Conservation (phyloP, 352 stramenopile species). For the Phytophthora colocasiae region DNA sequence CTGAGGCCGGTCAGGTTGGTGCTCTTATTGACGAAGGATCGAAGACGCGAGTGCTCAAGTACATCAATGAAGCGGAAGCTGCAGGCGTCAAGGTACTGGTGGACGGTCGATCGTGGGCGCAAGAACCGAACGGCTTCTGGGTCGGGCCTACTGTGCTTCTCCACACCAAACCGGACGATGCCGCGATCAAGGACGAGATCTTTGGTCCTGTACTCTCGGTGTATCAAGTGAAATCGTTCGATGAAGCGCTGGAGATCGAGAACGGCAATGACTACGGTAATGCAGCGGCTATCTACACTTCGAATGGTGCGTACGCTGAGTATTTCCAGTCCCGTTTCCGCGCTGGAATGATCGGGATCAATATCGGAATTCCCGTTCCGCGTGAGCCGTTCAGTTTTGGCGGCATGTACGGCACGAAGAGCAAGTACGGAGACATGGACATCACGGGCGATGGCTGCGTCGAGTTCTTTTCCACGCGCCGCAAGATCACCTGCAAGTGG, state of each 20-base stretch:
- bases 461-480: conserved; percentile 97
- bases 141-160: conserved; percentile 96
- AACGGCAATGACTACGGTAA: conserved; percentile 98
- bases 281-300: conserved; percentile 97
- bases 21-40: conserved; percentile 94
- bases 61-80: conserved; percentile 93
- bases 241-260: conserved; percentile 96
- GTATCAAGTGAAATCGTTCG: conserved; percentile 79
- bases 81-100: conserved; percentile 91
- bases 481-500: conserved; percentile 98
- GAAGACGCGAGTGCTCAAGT: conserved; percentile 93
- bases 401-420: conserved; percentile 96
- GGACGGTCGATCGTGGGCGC: conserved; percentile 89
- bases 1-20: conserved; percentile 92
- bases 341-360: conserved; percentile 96
- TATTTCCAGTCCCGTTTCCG: conserved; percentile 94
- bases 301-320: conserved; percentile 92
- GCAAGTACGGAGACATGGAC: conserved; percentile 98
- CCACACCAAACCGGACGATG: conserved; percentile 88
- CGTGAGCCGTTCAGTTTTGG: conserved; percentile 97
- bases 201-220: conserved; percentile 98
- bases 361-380: conserved; percentile 96
- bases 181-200: conserved; percentile 95
- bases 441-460: conserved; percentile 97
- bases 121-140: conserved; percentile 78